phyloP scores from a whole-genome alignment of 495 filamentous ascomycete species.

The Astrothelium subdiscretum region DNA sequence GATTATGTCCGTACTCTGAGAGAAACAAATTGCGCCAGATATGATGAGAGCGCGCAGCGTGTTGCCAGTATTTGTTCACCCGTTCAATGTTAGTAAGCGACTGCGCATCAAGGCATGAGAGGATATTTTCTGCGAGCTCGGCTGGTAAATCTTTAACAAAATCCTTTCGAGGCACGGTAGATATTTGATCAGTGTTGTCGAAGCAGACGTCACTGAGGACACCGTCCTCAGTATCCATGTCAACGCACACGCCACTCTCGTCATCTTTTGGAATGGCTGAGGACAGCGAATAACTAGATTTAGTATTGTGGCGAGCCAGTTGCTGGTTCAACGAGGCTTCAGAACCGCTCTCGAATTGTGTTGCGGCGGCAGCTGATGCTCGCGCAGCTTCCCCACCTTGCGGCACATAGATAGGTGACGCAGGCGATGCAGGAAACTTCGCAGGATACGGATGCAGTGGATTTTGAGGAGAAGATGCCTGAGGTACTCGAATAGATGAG shows the following conservation, averaged over 20 bases:
- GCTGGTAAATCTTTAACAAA: constrained; percentile 54
- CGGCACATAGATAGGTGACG: background rate
- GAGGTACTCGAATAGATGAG: background rate
- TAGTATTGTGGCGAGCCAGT: background rate
- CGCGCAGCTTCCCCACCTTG: background rate
- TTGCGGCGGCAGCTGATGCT: background rate
- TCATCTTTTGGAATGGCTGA: background rate
- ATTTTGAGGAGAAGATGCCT: background rate
- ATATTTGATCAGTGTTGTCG: background rate
- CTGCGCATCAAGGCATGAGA: constrained; percentile 56
- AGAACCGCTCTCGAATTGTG: background rate
- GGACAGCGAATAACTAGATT: background rate
- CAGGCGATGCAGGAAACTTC: background rate
- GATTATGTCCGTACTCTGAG: constrained; percentile 41
- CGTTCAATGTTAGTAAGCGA: constrained; percentile 49
- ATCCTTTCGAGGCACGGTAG: constrained; percentile 35
- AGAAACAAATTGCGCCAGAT: constrained; percentile 75
- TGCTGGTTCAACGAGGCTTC: background rate
- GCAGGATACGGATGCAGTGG: background rate
- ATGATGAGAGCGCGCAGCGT: constrained; percentile 48
- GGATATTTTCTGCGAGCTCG: constrained; percentile 62
- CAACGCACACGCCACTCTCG: background rate
- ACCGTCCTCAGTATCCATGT: constrained; percentile 6
- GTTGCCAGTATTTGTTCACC: constrained; percentile 54
- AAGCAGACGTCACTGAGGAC: background rate